A percentile compares a stretch with the other conserved stretches of the same genome.
These are phyloP conservation scores for Prunus davidiana DNA, from an alignment of 306 rosid genomes.

Conservation along the genomic window DNA sequence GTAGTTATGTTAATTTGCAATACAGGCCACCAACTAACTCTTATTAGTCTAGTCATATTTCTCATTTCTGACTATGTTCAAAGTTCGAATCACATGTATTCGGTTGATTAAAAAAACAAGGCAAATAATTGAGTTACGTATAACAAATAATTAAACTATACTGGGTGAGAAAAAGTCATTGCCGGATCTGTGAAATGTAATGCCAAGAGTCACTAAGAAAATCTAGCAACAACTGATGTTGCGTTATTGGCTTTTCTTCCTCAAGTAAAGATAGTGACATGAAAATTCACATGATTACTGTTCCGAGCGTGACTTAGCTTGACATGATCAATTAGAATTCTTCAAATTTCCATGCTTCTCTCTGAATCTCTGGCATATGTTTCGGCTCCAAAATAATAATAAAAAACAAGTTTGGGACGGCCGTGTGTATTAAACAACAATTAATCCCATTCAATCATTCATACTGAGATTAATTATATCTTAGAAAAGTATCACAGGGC, in stretches of 20 bases:
- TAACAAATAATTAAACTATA: no score
- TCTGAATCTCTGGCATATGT: neutral
- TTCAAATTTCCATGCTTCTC: neutral
- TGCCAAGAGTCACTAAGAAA: neutral
- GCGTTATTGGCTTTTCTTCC: neutral
- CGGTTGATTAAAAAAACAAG: no score
- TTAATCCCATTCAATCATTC: neutral
- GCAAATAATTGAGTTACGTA: no score
- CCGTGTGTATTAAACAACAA: neutral
- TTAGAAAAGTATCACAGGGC: no score
- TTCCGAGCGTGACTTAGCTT: neutral
- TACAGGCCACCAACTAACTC: no score
- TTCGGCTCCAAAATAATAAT: neutral
- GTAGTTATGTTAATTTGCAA: no score
- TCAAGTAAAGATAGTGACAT: neutral
- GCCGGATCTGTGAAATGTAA: neutral
- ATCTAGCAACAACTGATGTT: neutral
- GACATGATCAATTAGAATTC: neutral
- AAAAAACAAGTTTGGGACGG: neutral
- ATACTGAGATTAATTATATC: neutral
- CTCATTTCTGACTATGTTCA: no score
- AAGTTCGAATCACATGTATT: no score
- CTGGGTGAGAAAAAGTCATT: neutral
- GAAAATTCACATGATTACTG: slow-evolving; percentile 17
- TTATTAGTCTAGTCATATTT: no score